phyloP scores from a whole-genome alignment of 495 filamentous ascomycete species.

The Monascus purpureus region DNA sequence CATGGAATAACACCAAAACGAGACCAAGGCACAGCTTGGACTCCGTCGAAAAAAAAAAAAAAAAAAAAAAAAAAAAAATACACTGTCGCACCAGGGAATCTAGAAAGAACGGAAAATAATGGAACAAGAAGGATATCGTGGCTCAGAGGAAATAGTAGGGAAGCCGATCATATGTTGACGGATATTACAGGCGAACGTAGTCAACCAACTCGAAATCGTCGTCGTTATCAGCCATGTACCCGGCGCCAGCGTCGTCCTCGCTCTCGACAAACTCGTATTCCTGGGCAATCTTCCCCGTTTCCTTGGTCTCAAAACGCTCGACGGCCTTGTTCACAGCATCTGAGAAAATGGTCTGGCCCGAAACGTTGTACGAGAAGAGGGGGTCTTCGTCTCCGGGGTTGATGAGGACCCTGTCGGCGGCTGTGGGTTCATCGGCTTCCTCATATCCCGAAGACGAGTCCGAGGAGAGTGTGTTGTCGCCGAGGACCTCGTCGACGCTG shows the following conservation, averaged over 20 bases:
- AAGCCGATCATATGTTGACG: not conserved
- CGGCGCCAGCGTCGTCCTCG: conserved; percentile 12
- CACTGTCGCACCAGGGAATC: too few species aligned
- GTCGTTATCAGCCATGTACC: conserved; percentile 19
- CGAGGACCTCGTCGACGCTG: conserved; percentile 17
- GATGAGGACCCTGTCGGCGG: conserved; percentile 8
- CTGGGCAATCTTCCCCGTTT: conserved; percentile 42
- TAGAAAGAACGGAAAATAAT: conserved; percentile 1
- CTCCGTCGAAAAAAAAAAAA: too few species aligned
- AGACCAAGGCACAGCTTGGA: too few species aligned
- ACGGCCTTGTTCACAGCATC: conserved; percentile 40
- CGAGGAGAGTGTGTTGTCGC: conserved; percentile 10
- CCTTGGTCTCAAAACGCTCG: conserved; percentile 39
- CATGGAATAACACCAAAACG: too few species aligned
- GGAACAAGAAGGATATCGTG: not conserved
- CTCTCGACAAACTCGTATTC: conserved; percentile 45
- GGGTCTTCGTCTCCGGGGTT: conserved; percentile 22
- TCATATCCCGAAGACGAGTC: conserved; percentile 22
- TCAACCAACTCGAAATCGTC: conserved; percentile 30
- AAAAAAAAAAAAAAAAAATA: too few species aligned
- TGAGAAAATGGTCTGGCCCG: conserved; percentile 40
- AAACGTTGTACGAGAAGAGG: conserved; percentile 34
- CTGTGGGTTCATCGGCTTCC: conserved; percentile 26
- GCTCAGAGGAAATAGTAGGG: not conserved
- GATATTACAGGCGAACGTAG: conserved; percentile 10